A percentile compares a stretch with the other conserved stretches of the same genome.
Evolutionary conservation across 441 rosid species (phyloP).

Genomic region (Aleurites moluccanus): DNA sequence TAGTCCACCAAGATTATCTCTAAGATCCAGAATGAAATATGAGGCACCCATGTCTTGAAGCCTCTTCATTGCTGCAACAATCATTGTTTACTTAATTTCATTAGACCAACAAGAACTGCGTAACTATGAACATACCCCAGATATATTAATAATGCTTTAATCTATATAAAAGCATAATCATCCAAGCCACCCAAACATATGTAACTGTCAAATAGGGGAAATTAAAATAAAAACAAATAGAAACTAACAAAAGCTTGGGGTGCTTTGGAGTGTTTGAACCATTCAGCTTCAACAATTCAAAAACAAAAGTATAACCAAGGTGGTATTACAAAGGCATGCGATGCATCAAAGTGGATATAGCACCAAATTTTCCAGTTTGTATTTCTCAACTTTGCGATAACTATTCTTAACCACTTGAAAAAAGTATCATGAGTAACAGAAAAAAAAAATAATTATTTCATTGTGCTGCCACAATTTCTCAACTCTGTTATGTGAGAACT

Average conservation of each 20-base stretch:
- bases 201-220: not conserved
- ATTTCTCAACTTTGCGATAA: not conserved
- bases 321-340: not conserved
- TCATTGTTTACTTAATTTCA: constrained; percentile 5
- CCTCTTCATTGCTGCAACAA: constrained; percentile 74
- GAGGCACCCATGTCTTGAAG: constrained; percentile 89
- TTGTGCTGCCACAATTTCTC: not conserved
- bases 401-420: constrained; percentile 1
- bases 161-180: constrained; percentile 2
- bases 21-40: constrained; percentile 82
- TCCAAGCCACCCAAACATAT: not conserved
- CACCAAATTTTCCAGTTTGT: not conserved
- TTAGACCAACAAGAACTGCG: constrained; percentile 7
- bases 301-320: not conserved
- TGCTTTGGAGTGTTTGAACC: not conserved
- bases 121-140: not conserved
- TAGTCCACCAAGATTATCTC: constrained; percentile 97
- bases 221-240: not conserved
- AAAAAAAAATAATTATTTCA: not conserved
- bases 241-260: not conserved
- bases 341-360: not conserved
- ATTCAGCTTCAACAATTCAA: not conserved
- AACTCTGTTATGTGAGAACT: not conserved
- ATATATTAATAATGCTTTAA: not conserved
- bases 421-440: not conserved